Base-by-base conservation (phyloP, 768 basidiomycete species). In the Leccinum pellstonianum region DNA sequence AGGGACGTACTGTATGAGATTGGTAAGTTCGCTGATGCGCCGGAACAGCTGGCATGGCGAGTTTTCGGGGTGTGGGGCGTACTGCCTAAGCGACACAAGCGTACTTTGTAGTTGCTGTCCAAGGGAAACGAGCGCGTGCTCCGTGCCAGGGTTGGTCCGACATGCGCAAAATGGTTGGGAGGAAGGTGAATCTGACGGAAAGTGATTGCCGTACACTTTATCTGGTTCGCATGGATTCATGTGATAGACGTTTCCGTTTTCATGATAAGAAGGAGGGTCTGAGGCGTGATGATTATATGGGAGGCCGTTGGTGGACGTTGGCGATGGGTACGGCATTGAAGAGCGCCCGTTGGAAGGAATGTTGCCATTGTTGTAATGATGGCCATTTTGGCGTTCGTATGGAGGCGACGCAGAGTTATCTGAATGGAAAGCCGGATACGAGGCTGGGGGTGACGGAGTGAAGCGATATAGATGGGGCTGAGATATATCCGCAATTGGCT, bases 401-500 rank as follows among this genome's bases (percentile, higher is more conserved):
- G 72, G 66, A 64, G 73, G 65, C 70, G 77, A 75, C 58, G 74
- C 64, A 61, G 70, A 70, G 15, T 64, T 73, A 60, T 83, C 81
- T 51, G 77, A 70, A 67, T 82, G 79, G 73, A 81, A 82, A 48
- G 76, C 77, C 37, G 83, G 77, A 73, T 84, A 83, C 62, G 81
- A 80, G 63, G 81, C 77, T 56, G 79, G 80, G 60, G 83, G 83
- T 5, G 86, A 87, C 11, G 84, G 81, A 19, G 86, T 85, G 75
- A 89, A 87, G 62, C 88, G 86, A 74, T 90, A 89, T 43, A 89
- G 79, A 63, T 81, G 80, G 12, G 81, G 70, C 47, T 76, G 73
- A 33, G 79, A 70, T 49, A 78, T 70, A 23, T 87, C 87, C 54
- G 80, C 51, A 35, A 77, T 64, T 10, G 83, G 81, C 64, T 90